phyloP scores from a whole-genome alignment of 2,329 filamentous ascomycete species.

The Colletotrichum filicis region DNA sequence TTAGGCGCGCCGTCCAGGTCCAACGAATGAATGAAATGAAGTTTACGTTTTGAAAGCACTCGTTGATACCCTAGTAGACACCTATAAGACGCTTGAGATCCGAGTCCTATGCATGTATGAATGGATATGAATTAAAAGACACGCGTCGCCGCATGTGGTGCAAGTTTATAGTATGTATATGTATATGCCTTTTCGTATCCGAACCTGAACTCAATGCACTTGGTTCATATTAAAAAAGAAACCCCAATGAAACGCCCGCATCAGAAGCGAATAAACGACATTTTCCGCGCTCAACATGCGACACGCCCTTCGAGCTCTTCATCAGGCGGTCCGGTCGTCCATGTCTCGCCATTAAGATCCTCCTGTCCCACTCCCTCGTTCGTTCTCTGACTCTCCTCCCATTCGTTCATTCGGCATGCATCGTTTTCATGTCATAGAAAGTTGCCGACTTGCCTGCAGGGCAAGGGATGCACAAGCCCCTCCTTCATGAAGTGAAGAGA shows the following conservation, averaged over 20 bases:
- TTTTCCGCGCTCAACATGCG: not conserved
- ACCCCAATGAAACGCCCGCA: slow-evolving; percentile 10
- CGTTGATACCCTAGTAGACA: not conserved
- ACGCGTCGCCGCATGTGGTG: slow-evolving; percentile 20
- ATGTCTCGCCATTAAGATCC: slow-evolving; percentile 12
- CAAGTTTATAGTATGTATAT: slow-evolving; percentile 8
- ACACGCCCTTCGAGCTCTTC: slow-evolving; percentile 34
- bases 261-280: not conserved
- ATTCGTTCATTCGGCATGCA: slow-evolving; percentile 6
- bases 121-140: slow-evolving; percentile 31
- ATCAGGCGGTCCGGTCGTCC: slow-evolving; percentile 16
- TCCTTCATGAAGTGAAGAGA: too few species aligned
- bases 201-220: not conserved
- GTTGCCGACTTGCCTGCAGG: not conserved
- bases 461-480: too few species aligned
- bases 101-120: slow-evolving; percentile 29
- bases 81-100: not conserved
- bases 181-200: slow-evolving; percentile 33
- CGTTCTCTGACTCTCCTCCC: not conserved
- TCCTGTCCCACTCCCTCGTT: not conserved
- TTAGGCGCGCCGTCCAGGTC: not conserved
- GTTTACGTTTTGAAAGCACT: not conserved
- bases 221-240: slow-evolving; percentile 7
- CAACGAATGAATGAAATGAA: slow-evolving; percentile 13
- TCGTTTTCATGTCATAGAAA: slow-evolving; percentile 1